A percentile compares a stretch with the other conserved stretches of the same genome.
These are phyloP conservation scores for Aureobasidium sp. DNA, from an alignment of 2,329 filamentous ascomycete genomes.

Conservation along the genomic window DNA sequence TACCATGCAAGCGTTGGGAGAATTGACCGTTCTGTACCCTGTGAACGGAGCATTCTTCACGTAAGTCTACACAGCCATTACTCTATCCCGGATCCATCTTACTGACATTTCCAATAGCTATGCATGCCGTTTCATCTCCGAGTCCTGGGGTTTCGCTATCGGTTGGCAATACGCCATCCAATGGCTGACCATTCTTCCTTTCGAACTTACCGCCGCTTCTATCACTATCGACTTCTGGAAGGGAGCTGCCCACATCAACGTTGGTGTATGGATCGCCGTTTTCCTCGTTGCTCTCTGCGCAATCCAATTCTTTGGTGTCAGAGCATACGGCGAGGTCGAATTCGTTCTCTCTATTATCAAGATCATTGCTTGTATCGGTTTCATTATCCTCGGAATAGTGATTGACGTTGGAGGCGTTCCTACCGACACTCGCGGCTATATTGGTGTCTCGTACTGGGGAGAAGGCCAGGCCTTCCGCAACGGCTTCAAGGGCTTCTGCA, in stretches of 20 bases:
- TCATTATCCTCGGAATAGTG: conserved; percentile 56
- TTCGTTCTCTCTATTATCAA: conserved; percentile 30
- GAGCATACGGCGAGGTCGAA: conserved; percentile 22
- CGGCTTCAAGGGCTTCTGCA: conserved; percentile 57
- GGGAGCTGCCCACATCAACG: conserved; percentile 14
- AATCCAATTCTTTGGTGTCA: conserved; percentile 27
- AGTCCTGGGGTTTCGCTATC: conserved; percentile 26
- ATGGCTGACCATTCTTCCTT: conserved; percentile 24
- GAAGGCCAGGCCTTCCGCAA: conserved; percentile 36
- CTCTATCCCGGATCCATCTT: neutral
- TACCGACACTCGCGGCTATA: conserved; percentile 43
- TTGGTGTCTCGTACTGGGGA: conserved; percentile 47
- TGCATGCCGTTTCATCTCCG: conserved; percentile 36
- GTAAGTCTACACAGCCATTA: neutral
- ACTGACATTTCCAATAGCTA: conserved; percentile 14
- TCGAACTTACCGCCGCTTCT: conserved; percentile 25
- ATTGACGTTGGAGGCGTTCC: conserved; percentile 53
- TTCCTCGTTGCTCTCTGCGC: conserved; percentile 24
- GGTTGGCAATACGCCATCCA: conserved; percentile 25
- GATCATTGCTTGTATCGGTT: conserved; percentile 46
- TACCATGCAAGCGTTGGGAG: conserved; percentile 29
- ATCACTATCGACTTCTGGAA: conserved; percentile 18
- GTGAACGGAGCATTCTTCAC: conserved; percentile 31
- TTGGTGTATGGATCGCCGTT: conserved; percentile 26
- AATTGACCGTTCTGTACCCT: conserved; percentile 30